Conservation (phyloP, 2,329 filamentous ascomycete species). For the Cladophialophora yegresii region DNA sequence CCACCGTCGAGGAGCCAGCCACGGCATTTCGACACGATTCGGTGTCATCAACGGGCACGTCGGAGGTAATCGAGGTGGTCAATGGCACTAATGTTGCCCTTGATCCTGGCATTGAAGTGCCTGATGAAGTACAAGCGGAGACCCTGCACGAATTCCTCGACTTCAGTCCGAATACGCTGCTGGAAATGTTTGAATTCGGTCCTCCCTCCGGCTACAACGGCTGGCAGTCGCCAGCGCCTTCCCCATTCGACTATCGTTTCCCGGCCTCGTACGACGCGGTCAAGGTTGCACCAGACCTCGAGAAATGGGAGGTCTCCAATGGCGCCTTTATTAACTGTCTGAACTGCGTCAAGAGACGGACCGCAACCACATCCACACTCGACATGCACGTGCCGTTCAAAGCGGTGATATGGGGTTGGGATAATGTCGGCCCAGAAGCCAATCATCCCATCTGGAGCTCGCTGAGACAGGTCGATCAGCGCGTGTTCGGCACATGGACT, state of each 20-base stretch:
- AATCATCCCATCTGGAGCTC: constrained; percentile 33
- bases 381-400: constrained; percentile 33
- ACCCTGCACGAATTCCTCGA: constrained; percentile 28
- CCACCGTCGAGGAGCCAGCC: constrained; percentile 9
- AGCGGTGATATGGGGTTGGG: constrained; percentile 34
- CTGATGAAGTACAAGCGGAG: constrained; percentile 1
- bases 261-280: constrained; percentile 12
- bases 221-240: constrained; percentile 23
- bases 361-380: constrained; percentile 16
- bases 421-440: constrained; percentile 31
- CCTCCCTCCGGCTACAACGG: constrained; percentile 12
- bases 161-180: constrained; percentile 25
- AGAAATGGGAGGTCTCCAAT: constrained; percentile 35
- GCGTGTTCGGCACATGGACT: constrained; percentile 35
- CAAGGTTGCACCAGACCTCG: constrained; percentile 29
- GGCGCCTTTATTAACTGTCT: constrained; percentile 31
- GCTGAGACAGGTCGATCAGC: constrained; percentile 32
- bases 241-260: constrained; percentile 30
- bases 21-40: constrained; percentile 18
- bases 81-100: constrained; percentile 1
- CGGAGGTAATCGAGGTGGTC: constrained; percentile 19
- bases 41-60: constrained; percentile 25
- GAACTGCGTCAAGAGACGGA: constrained; percentile 21
- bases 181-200: constrained; percentile 27
- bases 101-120: constrained; percentile 3